These are phyloP conservation scores for Xylaria acuta DNA, from an alignment of 495 filamentous ascomycete genomes.

Conservation along the genomic window DNA sequence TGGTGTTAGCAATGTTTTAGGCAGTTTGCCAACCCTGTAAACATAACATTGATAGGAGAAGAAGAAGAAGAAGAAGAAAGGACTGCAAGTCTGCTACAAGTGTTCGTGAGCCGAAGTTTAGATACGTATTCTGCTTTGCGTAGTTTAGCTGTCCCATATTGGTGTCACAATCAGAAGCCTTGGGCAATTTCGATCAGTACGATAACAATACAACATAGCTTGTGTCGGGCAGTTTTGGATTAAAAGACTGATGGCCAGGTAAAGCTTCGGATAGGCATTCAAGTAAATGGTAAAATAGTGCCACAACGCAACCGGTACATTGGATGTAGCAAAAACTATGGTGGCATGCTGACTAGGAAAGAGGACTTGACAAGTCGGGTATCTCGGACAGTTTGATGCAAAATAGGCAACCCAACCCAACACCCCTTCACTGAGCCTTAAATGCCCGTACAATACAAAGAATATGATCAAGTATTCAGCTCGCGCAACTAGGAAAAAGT, in stretches of 20 bases:
- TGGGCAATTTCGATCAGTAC: too few species aligned
- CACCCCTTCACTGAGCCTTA: not conserved
- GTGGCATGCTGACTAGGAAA: not conserved
- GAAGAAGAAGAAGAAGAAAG: not conserved
- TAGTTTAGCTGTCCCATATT: not conserved
- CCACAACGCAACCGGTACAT: not conserved
- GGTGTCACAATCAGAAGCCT: not conserved
- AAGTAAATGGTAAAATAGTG: not conserved
- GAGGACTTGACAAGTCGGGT: conserved; percentile 15
- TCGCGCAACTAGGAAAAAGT: not conserved
- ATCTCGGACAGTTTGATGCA: conserved; percentile 21
- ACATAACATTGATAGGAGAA: not conserved
- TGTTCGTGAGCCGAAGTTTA: not conserved
- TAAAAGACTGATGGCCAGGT: too few species aligned
- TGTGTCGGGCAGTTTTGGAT: not conserved
- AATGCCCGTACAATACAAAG: conserved; percentile 1
- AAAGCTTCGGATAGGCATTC: not conserved
- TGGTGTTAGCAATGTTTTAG: not conserved
- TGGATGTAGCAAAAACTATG: not conserved
- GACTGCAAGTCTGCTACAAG: not conserved
- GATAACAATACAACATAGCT: not conserved
- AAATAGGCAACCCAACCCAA: not conserved
- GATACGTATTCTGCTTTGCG: not conserved
- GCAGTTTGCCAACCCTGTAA: not conserved
- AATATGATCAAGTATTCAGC: conserved; percentile 8